These are phyloP conservation scores for Pseudocercospora eumusae DNA, from an alignment of 2,329 filamentous ascomycete genomes.

Conservation along the genomic window DNA sequence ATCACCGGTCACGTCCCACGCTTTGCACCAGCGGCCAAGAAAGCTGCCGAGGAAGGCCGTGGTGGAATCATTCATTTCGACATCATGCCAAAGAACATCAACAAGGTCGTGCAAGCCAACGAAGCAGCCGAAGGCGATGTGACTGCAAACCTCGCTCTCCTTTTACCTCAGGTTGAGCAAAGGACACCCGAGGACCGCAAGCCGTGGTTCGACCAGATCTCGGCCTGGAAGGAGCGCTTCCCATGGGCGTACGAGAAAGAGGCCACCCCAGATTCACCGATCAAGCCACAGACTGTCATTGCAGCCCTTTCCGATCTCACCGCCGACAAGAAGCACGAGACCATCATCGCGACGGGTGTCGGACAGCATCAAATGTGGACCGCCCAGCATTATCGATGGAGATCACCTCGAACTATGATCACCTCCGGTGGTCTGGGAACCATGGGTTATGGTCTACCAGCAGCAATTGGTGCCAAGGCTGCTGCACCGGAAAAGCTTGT, in stretches of 20 bases:
- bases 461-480: slow-evolving; percentile 94
- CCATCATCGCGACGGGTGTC: slow-evolving; percentile 89
- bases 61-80: slow-evolving; percentile 98
- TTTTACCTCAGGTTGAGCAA: slow-evolving; percentile 70
- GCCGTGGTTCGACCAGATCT: slow-evolving; percentile 89
- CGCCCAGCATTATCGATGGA: slow-evolving; percentile 95
- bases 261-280: slow-evolving; percentile 67
- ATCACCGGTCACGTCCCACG: slow-evolving; percentile 79
- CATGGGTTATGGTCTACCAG: slow-evolving; percentile 94
- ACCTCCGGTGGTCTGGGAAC: slow-evolving; percentile 93
- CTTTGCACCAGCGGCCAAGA: slow-evolving; percentile 85
- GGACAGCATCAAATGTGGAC: slow-evolving; percentile 99
- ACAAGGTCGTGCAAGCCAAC: slow-evolving; percentile 96
- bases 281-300: slow-evolving; percentile 93
- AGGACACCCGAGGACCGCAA: slow-evolving; percentile 66
- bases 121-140: slow-evolving; percentile 95
- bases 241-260: slow-evolving; percentile 83
- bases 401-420: slow-evolving; percentile 87
- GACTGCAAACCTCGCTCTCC: slow-evolving; percentile 70
- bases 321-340: slow-evolving; percentile 74
- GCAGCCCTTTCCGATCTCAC: slow-evolving; percentile 86
- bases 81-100: slow-evolving; percentile 99
- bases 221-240: slow-evolving; percentile 87
- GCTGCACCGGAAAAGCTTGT: slow-evolving; percentile 78
- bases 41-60: slow-evolving; percentile 77